Conservation (phyloP, 441 rosid genomes). For the Aleurites moluccanus region DNA sequence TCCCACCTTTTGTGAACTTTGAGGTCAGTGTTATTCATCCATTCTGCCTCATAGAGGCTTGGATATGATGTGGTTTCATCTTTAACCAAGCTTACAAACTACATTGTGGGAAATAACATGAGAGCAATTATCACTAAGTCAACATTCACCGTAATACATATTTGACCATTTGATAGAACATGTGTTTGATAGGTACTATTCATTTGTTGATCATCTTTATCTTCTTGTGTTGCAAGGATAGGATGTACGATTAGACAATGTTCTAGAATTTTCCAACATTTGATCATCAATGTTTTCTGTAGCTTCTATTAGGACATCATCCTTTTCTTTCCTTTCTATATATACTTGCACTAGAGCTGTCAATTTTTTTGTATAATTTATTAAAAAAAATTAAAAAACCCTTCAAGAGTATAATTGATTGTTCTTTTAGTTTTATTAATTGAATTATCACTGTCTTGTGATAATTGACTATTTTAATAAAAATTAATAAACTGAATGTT, state of each 20-base stretch:
- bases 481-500: background rate
- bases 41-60: background rate
- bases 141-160: background rate
- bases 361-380: background rate
- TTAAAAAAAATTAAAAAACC: background rate
- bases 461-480: too few species aligned
- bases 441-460: background rate
- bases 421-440: background rate
- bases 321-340: background rate
- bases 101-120: background rate
- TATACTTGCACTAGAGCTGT: background rate
- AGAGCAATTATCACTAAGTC: background rate
- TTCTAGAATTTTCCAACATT: background rate
- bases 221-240: background rate
- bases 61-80: background rate
- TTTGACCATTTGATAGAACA: background rate
- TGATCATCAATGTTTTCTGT: background rate
- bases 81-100: background rate
- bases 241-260: background rate
- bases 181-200: background rate
- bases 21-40: background rate
- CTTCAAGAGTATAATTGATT: background rate
- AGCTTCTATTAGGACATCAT: background rate
- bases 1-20: background rate
- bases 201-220: background rate